Evolutionary conservation across 352 stramenopile species (phyloP), one percentile per base, ranked within the genome.

Genomic region (Halophytophthora polymorphica): DNA sequence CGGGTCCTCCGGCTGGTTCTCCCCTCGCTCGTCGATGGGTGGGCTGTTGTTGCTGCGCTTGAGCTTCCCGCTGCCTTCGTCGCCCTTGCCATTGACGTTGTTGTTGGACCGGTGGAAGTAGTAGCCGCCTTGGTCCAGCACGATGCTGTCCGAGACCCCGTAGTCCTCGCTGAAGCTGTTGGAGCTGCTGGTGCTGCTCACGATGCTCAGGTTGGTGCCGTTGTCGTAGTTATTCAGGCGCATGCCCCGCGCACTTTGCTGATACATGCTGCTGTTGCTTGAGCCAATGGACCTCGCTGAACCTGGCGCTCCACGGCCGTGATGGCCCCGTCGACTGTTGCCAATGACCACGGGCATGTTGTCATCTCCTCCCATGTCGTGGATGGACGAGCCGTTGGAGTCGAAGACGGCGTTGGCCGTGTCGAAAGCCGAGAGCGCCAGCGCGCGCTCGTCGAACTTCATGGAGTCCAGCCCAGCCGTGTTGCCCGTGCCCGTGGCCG

Each of bases 111-210:
- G 65, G 38, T 90, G 75, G 40, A 86, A 84, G 47, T 88, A 90
- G 58, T 90, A 90, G 3, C 80, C 80, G 6, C 73, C 76, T 11
- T 58, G 70, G 41, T 85, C 77, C 11, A 90, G 46, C 15, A 88
- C 61, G 48, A 90, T 80, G 39, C 80, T 88, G 37, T 85, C 74
- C 2, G 77, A 73, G 8, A 80, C 58, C 2, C 69, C 66, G 25
- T 66, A 66, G 25, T 77, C 68, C 18, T 84, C 69, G 14, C 64
- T 64, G 23, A 80, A 77, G 42, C 68, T 82, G 44, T 71, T 85
- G 1, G 69, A 66, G 31, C 69, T 77, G 53, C 71, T 82, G 2
- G 50, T 58, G 41, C 63, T 74, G 21, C 70, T 80, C 8, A 70
- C 54, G 29, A 68, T 61, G 29, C 73, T 82, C 18, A 70, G 38